Base-by-base conservation (phyloP, 805 yeast species). In the Grigorovia transvaalensis region DNA sequence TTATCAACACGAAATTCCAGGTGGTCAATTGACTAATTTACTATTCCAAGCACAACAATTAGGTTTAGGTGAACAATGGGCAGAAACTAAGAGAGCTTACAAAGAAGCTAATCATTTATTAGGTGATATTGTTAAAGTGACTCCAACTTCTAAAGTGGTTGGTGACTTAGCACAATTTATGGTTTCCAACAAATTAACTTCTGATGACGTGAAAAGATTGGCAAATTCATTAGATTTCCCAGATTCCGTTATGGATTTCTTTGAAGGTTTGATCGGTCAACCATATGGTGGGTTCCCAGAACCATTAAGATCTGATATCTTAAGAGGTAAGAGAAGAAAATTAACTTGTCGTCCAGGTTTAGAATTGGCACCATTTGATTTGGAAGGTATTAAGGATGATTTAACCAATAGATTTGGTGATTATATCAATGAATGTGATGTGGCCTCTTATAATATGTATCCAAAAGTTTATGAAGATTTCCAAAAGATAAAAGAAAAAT, bases 281-380 rank as follows among this genome's bases (percentile, higher is more conserved):
- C 99, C 99, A 65, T 88, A 88, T 68, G 99, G 99, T 60, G 99
- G 99, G 9, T 93, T 93, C 96, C 99, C 99, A 54, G 99, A 93
- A 74, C 99, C 99, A 44, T 77, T 93, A 71, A 84, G 99, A 74
- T 77, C 96, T 43, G 88, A 90, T 70, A 79, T 93, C 56, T 81
- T 93, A 65, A 81, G 82, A 64, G 95, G 90, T 70, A 89, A 89
- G 83, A 85, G 99, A 75, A 82, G 86, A 73, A 88, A 88, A 73
- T 80, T 93, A 71, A 80, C 82, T 56, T 74, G 76, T 59, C 84
- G 99, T 73, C 99, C 99, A 46, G 99, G 99, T 57, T 80, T 91
- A 67, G 82, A 81, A 63, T 76, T 93, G 67, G 79, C 82, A 51
- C 98, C 99, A 59, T 76, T 89, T 63, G 88, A 93, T 69, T 75